Conservation (phyloP, 2,329 filamentous ascomycete genomes). For the Whalleya microplaca region DNA sequence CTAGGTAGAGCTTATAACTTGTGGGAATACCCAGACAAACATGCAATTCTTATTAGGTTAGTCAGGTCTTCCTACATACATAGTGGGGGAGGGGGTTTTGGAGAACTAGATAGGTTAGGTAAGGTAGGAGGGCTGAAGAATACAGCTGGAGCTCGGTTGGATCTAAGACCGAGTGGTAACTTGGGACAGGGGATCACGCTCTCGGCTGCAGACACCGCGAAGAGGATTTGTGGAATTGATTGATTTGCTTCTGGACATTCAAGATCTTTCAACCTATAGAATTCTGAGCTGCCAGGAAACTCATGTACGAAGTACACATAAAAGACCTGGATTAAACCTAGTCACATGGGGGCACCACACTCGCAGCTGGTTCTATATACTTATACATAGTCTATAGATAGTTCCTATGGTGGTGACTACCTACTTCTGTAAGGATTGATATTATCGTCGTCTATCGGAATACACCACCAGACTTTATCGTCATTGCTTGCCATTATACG, state of each 20-base stretch:
- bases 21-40: too few relatives aligned
- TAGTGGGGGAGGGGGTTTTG: too few relatives aligned
- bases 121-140: too few relatives aligned
- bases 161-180: conserved; percentile 19
- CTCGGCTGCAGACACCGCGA: not conserved
- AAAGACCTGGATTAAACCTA: not conserved
- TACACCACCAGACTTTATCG: not conserved
- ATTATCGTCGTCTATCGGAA: not conserved
- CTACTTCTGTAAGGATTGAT: too few relatives aligned
- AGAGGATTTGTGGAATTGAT: not conserved
- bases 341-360: not conserved
- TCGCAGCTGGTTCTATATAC: not conserved
- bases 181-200: not conserved
- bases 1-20: not conserved
- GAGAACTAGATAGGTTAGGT: too few relatives aligned
- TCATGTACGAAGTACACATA: not conserved
- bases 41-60: too few relatives aligned
- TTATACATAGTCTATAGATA: too few relatives aligned
- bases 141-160: too few relatives aligned
- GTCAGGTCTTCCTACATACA: too few relatives aligned
- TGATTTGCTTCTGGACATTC: too few relatives aligned
- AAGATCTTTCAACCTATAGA: not conserved
- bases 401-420: too few relatives aligned
- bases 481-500: not conserved
- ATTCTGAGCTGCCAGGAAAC: not conserved